Percentiles rank a stretch among this genome's conserved stretches.
These are phyloP conservation scores for Elsinoe necatrix DNA, from an alignment of 2,329 filamentous ascomycete genomes.

Conservation along the genomic window DNA sequence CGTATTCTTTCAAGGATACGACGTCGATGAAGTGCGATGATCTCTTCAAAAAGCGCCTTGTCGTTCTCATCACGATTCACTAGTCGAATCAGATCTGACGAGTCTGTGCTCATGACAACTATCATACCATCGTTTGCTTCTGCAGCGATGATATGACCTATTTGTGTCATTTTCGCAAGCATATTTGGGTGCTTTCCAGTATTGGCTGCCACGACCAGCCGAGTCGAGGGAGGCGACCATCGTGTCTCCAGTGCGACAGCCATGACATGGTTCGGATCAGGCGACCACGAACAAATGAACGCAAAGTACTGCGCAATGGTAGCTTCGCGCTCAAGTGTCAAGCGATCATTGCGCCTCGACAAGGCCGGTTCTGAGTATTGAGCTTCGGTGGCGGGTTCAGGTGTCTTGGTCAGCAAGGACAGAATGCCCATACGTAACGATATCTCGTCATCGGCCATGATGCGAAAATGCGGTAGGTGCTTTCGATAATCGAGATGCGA, in stretches of 20 bases:
- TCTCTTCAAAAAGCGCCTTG: neutral
- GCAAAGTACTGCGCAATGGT: neutral
- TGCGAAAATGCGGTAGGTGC: no score
- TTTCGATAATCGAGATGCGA: no score
- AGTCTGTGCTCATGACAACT: no score
- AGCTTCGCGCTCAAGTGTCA: neutral
- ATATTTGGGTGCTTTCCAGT: neutral
- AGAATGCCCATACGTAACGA: neutral
- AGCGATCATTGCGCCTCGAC: neutral
- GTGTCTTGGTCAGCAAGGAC: neutral
- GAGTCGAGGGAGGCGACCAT: neutral
- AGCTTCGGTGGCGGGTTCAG: neutral
- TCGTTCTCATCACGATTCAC: neutral
- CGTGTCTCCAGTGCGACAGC: neutral
- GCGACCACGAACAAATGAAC: neutral
- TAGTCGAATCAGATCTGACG: neutral
- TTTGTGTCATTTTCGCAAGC: neutral
- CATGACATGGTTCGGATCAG: neutral
- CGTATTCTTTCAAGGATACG: neutral
- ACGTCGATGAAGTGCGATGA: neutral
- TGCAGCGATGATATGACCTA: neutral
- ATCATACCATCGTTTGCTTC: neutral
- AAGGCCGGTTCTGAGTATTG: neutral
- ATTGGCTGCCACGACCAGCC: neutral
- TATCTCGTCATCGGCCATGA: neutral